Percentiles rank a stretch among this genome's conserved stretches.
Conservation (phyloP, 805 yeast genomes). For the Ascoidea rubescens region DNA sequence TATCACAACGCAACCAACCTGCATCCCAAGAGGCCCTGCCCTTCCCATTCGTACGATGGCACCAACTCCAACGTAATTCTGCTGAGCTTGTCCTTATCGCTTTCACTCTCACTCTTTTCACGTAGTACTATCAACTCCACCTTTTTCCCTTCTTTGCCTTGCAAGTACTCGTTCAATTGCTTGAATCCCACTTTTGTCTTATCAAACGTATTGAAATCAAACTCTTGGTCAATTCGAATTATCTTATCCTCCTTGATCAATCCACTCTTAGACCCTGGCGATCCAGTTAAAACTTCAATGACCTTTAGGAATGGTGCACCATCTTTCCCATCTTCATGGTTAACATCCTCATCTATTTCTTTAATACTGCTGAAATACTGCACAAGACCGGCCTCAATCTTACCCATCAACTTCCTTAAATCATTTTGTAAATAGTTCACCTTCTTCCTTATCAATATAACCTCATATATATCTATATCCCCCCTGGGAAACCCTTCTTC, state of each 20-base stretch:
- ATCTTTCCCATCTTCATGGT: not conserved
- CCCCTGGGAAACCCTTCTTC: slow-evolving; percentile 75
- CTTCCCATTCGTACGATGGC: slow-evolving; percentile 48
- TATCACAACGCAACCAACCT: slow-evolving; percentile 29
- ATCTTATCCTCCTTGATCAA: slow-evolving; percentile 4
- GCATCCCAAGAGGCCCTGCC: slow-evolving; percentile 60
- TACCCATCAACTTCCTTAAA: slow-evolving; percentile 29
- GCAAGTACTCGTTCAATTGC: slow-evolving; percentile 2
- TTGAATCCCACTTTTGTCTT: slow-evolving; percentile 2
- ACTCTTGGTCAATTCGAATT: not conserved
- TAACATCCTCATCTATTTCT: not conserved
- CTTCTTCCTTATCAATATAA: slow-evolving; percentile 47
- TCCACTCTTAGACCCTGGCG: not conserved
- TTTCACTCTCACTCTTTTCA: slow-evolving; percentile 12
- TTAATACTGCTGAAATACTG: slow-evolving; percentile 22
- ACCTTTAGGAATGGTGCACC: not conserved
- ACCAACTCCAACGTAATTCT: slow-evolving; percentile 18
- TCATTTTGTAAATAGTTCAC: slow-evolving; percentile 66
- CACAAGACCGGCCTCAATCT: slow-evolving; percentile 32
- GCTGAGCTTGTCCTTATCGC: slow-evolving; percentile 19
- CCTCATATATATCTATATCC: slow-evolving; percentile 67
- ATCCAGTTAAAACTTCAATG: not conserved
- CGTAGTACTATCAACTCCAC: not conserved
- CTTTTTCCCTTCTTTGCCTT: slow-evolving; percentile 5
- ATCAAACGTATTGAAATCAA: slow-evolving; percentile 3